phyloP scores from a whole-genome alignment of 176 grass and related monocot genomes.

The Aegilops umbellulata region DNA sequence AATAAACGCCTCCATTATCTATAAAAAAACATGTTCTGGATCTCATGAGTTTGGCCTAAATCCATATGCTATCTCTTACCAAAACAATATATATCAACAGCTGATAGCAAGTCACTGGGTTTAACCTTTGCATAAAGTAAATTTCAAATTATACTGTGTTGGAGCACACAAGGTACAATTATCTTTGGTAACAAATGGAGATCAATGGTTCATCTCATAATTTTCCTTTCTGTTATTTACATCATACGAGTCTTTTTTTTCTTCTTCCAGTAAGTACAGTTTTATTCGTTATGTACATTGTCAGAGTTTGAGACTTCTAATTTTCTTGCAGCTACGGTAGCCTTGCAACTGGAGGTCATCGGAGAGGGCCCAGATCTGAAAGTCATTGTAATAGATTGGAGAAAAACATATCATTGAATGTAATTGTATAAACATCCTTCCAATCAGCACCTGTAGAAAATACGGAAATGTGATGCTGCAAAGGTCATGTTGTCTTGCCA shows the following conservation, averaged over 20 bases:
- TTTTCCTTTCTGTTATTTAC: conserved; percentile 20
- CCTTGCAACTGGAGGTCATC: neutral
- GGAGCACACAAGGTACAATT: neutral
- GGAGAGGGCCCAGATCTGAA: neutral
- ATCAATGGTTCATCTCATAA: conserved; percentile 11
- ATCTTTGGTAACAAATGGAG: neutral
- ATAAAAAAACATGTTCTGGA: neutral
- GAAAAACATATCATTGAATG: neutral
- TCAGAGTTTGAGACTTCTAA: neutral
- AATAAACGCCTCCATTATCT: neutral
- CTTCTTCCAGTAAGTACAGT: conserved; percentile 1
- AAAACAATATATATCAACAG: neutral
- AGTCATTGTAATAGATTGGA: neutral
- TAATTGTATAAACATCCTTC: neutral
- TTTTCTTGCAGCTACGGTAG: neutral
- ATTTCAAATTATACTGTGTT: neutral
- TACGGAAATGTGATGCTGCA: neutral
- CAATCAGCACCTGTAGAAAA: conserved; percentile 9
- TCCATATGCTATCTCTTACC: neutral
- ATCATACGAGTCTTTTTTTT: neutral
- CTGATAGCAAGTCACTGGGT: neutral
- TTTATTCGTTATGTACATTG: conserved; percentile 28
- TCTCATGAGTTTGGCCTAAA: conserved; percentile 1
- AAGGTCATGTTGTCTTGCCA: neutral
- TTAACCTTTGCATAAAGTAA: conserved; percentile 8